Base-by-base conservation (phyloP, 345 rosid species). In the Linum lewisii region DNA sequence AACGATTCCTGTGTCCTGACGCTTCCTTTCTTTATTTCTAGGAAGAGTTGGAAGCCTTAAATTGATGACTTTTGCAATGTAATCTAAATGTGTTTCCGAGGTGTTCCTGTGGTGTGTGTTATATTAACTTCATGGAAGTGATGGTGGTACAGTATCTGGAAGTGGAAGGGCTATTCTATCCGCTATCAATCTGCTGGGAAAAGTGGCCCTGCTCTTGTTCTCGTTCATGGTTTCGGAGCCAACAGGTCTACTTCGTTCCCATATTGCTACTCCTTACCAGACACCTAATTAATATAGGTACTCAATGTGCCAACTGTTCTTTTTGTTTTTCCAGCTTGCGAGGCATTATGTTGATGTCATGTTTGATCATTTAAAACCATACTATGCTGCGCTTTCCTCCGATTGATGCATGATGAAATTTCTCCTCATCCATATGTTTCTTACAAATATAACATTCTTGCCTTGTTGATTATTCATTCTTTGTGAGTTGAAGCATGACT, bases 221-320 rank as follows among this genome's bases (percentile, higher is more conserved):
- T 92, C 61, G 73, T 88, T 64, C 96, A 88, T 74, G 95, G 96
- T 52, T 92, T 88, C 67, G 96, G 98, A 79, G 93, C 98, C 69
- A 88, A 88, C 95, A 92, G 96, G 98, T 85, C 78, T 50, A 73
- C 78, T 72, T 71, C 74, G 66, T 72, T 81, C 72, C 68, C 70
- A 76, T 72, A 74, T 78, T 69, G 78, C 76, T 81, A 78, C 76
- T 78, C 80, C 60, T 78, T 81, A 72, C 65, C 78, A 75, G 76
- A 54, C 77, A 80, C 61, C 69, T 72, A 64, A 64, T 68, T 77
- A 61, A 72, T 72, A 57, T 86, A 75, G 87, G 87, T 83, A 78
- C 77, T 63, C 63, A 50, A 59, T 65, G 74, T 62, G 37, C 55
- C 49, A 57, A 67, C 61, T 60, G 62, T 57, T 68, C 38, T 61